These are phyloP conservation scores for Fusarium sambucinum DNA, from an alignment of 2,329 filamentous ascomycete genomes.

Conservation along the genomic window DNA sequence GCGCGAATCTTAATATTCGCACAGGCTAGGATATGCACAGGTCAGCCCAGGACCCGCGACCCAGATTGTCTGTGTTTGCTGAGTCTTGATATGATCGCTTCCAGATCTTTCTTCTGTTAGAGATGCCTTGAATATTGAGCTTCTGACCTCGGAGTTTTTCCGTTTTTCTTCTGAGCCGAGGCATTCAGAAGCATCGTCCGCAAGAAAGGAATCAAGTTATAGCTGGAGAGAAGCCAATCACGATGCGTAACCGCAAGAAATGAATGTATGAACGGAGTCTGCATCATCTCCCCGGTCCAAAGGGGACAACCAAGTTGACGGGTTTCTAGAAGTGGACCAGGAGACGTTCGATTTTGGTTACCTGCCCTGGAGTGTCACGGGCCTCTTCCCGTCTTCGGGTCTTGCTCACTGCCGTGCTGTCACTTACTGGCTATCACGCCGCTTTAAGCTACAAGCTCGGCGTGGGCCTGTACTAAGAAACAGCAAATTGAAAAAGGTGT, in stretches of 20 bases:
- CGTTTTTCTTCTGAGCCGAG: slow-evolving; percentile 38
- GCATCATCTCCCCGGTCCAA: slow-evolving; percentile 41
- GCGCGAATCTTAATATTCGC: slow-evolving; percentile 30
- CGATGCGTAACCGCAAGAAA: slow-evolving; percentile 10
- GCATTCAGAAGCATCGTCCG: slow-evolving; percentile 26
- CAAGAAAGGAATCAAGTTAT: slow-evolving; percentile 28
- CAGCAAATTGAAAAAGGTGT: slow-evolving; percentile 12
- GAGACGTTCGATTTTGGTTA: slow-evolving; percentile 16
- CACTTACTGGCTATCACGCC: slow-evolving; percentile 15
- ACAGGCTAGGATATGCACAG: slow-evolving; percentile 23
- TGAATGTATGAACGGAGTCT: slow-evolving; percentile 25
- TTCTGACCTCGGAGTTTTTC: slow-evolving; percentile 26
- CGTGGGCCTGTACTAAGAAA: slow-evolving; percentile 17
- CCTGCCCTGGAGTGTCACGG: slow-evolving; percentile 33
- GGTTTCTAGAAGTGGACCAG: slow-evolving; percentile 40
- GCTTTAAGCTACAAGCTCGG: slow-evolving; percentile 27
- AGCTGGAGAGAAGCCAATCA: slow-evolving; percentile 21
- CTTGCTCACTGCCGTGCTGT: slow-evolving; percentile 29
- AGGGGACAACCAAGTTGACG: slow-evolving; percentile 44
- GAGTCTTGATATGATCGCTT: slow-evolving; percentile 22
- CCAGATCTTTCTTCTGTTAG: slow-evolving; percentile 24
- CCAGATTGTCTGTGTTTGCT: slow-evolving; percentile 13
- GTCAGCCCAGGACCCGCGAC: slow-evolving; percentile 17
- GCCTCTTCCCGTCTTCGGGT: slow-evolving; percentile 21
- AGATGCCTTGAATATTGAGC: slow-evolving; percentile 4